Conservation (phyloP, 495 filamentous ascomycete genomes). For the Mytilinidion resinicola region DNA sequence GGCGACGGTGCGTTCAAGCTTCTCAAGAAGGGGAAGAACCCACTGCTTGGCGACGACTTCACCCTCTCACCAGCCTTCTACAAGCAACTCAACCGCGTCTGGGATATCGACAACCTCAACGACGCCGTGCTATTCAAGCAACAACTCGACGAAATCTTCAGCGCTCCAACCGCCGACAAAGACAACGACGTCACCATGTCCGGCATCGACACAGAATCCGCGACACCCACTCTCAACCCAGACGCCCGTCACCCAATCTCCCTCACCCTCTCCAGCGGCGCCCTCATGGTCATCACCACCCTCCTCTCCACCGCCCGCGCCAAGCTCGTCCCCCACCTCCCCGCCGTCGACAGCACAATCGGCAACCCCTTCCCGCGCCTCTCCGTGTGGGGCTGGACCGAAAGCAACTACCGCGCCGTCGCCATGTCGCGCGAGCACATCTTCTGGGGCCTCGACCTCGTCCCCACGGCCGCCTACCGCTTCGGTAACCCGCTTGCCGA, state of each 20-base stretch:
- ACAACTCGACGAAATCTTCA: conserved; percentile 37
- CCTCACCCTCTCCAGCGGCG: conserved; percentile 54
- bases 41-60: conserved; percentile 22
- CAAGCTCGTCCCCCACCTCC: conserved; percentile 47
- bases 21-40: conserved; percentile 7
- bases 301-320: conserved; percentile 57
- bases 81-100: conserved; percentile 47
- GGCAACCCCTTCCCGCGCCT: conserved; percentile 23
- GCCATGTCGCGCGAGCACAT: conserved; percentile 61
- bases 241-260: conserved; percentile 33
- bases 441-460: conserved; percentile 55
- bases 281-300: conserved; percentile 63
- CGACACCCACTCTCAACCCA: conserved; percentile 24
- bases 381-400: conserved; percentile 60
- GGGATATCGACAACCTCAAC: conserved; percentile 38
- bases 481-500: conserved; percentile 51
- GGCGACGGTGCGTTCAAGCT: background rate
- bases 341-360: conserved; percentile 47
- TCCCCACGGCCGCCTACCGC: conserved; percentile 53
- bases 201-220: conserved; percentile 24
- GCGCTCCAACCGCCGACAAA: conserved; percentile 39
- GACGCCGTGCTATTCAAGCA: conserved; percentile 35
- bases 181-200: background rate
- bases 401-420: conserved; percentile 64
- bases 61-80: conserved; percentile 40